Conservation (phyloP, 1,284 basidiomycete species). For the Caloboletus inedulis region DNA sequence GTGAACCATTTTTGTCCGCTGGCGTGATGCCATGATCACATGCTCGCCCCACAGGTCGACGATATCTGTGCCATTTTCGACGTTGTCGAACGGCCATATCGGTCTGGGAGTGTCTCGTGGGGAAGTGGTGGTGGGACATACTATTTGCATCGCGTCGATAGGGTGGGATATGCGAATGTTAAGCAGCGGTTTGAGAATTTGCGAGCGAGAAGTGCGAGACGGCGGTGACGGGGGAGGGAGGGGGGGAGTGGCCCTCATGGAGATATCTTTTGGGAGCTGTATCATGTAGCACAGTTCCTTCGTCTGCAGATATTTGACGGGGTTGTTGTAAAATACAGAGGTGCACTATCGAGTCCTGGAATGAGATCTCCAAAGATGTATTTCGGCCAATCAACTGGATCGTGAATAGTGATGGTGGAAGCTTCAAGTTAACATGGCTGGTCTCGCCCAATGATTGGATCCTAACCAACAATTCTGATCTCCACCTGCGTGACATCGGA, state of each 20-base stretch:
- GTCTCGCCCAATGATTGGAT: background rate
- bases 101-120: conserved; percentile 73
- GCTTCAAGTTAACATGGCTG: background rate
- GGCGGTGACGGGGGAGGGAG: conserved; percentile 17
- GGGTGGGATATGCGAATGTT: conserved; percentile 61
- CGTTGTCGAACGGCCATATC: conserved; percentile 62
- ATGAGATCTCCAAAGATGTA: background rate
- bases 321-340: background rate
- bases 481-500: background rate
- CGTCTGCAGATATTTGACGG: conserved; percentile 2
- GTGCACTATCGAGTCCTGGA: background rate
- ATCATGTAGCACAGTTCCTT: conserved; percentile 1
- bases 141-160: conserved; percentile 71
- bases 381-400: background rate
- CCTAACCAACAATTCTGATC: background rate
- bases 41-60: conserved; percentile 46
- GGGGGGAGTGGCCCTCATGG: background rate
- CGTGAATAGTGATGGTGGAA: background rate
- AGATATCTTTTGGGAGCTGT: background rate
- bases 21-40: conserved; percentile 4
- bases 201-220: conserved; percentile 31
- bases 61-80: conserved; percentile 75
- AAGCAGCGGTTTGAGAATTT: conserved; percentile 50
- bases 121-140: conserved; percentile 63
- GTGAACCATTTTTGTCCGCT: conserved; percentile 25